Evolutionary conservation across 2,329 filamentous ascomycete genomes (phyloP).

Genomic region (Colletotrichum tropicicola): DNA sequence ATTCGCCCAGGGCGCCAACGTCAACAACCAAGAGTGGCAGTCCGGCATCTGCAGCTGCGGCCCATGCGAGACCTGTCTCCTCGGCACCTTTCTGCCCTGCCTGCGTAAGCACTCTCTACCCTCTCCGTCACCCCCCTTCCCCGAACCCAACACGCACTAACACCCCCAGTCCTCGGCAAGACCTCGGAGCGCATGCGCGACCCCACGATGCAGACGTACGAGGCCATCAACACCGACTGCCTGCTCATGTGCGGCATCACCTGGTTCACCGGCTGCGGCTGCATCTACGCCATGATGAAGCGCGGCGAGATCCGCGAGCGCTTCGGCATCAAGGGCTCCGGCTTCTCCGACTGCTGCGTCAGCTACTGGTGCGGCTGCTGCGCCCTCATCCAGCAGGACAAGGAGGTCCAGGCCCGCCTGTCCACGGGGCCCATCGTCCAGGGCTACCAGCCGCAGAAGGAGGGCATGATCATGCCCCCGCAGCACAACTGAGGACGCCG

Average conservation of each 20-base stretch:
- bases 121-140: not conserved
- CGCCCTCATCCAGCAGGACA: slow-evolving; percentile 65
- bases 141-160: not conserved
- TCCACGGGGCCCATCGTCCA: slow-evolving; percentile 37
- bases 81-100: slow-evolving; percentile 52
- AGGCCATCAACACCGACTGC: slow-evolving; percentile 52
- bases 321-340: slow-evolving; percentile 61
- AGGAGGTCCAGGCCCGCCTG: slow-evolving; percentile 52
- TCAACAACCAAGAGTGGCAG: slow-evolving; percentile 45
- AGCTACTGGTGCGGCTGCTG: slow-evolving; percentile 66
- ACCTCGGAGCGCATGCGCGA: slow-evolving; percentile 55
- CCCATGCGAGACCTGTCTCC: slow-evolving; percentile 47
- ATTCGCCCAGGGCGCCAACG: slow-evolving; percentile 25
- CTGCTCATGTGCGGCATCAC: slow-evolving; percentile 48
- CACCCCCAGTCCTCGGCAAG: slow-evolving; percentile 49
- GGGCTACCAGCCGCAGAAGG: slow-evolving; percentile 47
- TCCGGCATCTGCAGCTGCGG: slow-evolving; percentile 49
- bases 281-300: slow-evolving; percentile 60
- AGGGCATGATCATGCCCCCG: slow-evolving; percentile 47
- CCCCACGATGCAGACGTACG: slow-evolving; percentile 49
- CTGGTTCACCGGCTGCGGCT: slow-evolving; percentile 51
- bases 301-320: slow-evolving; percentile 61
- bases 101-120: slow-evolving; percentile 49
- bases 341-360: slow-evolving; percentile 58
- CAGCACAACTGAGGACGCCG: slow-evolving; percentile 11